Evolutionary conservation across 352 stramenopile genomes (phyloP).

Genomic region (Pythium periplocum): DNA sequence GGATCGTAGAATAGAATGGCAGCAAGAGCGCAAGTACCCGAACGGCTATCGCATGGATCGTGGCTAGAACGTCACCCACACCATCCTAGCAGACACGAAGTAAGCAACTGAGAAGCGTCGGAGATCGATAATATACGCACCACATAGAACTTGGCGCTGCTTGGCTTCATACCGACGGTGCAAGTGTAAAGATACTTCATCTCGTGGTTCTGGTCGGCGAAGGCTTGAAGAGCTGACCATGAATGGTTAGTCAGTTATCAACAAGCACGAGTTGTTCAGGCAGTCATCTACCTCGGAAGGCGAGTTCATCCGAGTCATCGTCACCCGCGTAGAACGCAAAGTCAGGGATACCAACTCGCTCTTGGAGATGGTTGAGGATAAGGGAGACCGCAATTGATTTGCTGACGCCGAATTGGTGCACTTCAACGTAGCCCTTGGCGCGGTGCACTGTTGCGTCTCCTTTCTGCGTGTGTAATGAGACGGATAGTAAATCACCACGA

Average conservation of each 20-base stretch:
- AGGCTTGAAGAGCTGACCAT: slow-evolving; percentile 40
- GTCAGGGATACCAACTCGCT: slow-evolving; percentile 73
- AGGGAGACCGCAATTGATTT: slow-evolving; percentile 54
- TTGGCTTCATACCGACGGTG: slow-evolving; percentile 97
- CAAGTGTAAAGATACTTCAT: slow-evolving; percentile 85
- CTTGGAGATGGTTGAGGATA: slow-evolving; percentile 50
- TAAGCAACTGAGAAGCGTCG: not conserved
- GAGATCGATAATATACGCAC: slow-evolving; percentile 18
- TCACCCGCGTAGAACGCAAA: slow-evolving; percentile 97
- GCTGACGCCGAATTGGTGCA: slow-evolving; percentile 68
- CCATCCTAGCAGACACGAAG: slow-evolving; percentile 28
- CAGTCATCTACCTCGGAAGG: slow-evolving; percentile 44
- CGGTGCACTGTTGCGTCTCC: slow-evolving; percentile 47
- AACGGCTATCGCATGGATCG: slow-evolving; percentile 44
- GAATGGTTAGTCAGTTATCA: too few species aligned
- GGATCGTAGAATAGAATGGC: not conserved
- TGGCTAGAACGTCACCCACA: slow-evolving; percentile 40
- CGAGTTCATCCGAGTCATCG: slow-evolving; percentile 96
- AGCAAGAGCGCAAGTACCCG: slow-evolving; percentile 25
- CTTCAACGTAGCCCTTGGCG: slow-evolving; percentile 67
- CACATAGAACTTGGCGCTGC: slow-evolving; percentile 93
- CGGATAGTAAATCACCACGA: too few species aligned
- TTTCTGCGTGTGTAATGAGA: slow-evolving; percentile 26
- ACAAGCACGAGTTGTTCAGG: not conserved
- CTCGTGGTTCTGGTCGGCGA: slow-evolving; percentile 26